Evolutionary conservation across 148 eudicot genomes (phyloP).

Genomic region (Rhododendron mucronatum): DNA sequence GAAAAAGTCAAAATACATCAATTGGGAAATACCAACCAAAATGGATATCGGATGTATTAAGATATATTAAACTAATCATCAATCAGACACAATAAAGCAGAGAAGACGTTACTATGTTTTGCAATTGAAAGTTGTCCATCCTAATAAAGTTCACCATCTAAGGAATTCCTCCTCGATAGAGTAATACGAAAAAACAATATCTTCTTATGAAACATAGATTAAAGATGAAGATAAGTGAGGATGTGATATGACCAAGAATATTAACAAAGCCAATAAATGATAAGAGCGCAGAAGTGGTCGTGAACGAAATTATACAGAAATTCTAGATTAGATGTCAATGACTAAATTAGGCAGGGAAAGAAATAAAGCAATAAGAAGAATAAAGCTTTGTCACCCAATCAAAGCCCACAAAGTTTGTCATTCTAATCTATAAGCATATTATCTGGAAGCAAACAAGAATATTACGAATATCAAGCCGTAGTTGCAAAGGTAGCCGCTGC

Average conservation of each 20-base stretch:
- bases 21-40: constrained; percentile 9
- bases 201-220: not conserved
- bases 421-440: not conserved
- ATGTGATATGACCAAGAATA: not conserved
- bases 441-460: constrained; percentile 26
- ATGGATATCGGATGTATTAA: constrained; percentile 5
- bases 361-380: not conserved
- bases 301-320: not conserved
- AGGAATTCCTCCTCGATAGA: not conserved
- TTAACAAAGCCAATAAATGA: not conserved
- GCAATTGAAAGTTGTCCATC: constrained; percentile 3
- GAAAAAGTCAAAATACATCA: constrained; percentile 20
- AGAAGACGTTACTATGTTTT: not conserved
- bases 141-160: not conserved
- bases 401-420: constrained; percentile 6
- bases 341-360: not conserved
- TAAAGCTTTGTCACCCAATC: not conserved
- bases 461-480: constrained; percentile 89
- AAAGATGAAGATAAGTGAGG: not conserved
- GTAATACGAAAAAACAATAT: not conserved
- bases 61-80: constrained; percentile 1
- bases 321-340: not conserved
- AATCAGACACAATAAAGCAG: constrained; percentile 1
- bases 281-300: not conserved
- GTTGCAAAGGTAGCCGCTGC: constrained; percentile 71